phyloP scores from a whole-genome alignment of 2,329 filamentous ascomycete species.

The Elsinoe perseae region DNA sequence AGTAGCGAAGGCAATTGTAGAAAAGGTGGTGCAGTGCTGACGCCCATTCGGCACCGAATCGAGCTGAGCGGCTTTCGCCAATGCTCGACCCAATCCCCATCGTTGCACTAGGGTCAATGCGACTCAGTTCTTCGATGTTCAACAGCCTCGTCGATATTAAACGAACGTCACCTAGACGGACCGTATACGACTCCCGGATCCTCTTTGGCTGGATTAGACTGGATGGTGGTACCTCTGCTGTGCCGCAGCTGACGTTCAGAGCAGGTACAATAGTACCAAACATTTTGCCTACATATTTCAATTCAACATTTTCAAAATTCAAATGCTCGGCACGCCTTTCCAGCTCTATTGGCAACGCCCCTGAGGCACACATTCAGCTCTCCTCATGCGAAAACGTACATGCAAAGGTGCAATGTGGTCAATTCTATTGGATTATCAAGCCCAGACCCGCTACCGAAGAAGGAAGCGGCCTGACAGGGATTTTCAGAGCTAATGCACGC shows the following conservation, averaged over 20 bases:
- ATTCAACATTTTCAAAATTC: neutral
- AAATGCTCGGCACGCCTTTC: neutral
- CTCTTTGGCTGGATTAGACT: neutral
- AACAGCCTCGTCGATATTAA: neutral
- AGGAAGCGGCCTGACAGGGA: neutral
- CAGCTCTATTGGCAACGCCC: neutral
- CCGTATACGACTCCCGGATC: neutral
- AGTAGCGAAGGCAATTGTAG: neutral
- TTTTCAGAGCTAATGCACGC: neutral
- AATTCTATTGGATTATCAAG: neutral
- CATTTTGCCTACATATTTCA: neutral
- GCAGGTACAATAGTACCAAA: neutral
- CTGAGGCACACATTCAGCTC: neutral
- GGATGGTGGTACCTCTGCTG: neutral
- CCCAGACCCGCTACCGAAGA: neutral
- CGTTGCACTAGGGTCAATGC: neutral
- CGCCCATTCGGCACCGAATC: neutral
- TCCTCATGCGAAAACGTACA: neutral
- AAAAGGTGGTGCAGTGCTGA: constrained; percentile 1
- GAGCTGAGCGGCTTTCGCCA: neutral
- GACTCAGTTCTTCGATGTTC: neutral
- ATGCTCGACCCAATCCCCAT: neutral
- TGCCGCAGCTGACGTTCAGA: constrained; percentile 4
- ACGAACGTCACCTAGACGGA: neutral
- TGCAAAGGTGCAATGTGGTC: neutral